Evolutionary conservation across 306 rosid genomes (phyloP).

Genomic region (Vachellia pachyceras): DNA sequence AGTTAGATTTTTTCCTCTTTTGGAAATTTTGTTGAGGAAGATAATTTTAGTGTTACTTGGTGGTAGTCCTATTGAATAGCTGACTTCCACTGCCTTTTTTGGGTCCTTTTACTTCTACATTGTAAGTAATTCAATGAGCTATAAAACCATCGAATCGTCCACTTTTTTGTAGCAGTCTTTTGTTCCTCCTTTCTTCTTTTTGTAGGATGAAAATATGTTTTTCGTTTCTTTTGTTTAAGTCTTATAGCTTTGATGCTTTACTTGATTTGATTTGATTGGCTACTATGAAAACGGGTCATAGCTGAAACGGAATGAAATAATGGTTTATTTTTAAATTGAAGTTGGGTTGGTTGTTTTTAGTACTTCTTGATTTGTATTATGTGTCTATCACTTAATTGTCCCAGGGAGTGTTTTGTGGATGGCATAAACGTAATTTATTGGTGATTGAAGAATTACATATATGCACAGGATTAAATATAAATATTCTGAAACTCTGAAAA

Average conservation of each 20-base stretch:
- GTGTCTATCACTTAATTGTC: background rate
- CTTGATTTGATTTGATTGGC: background rate
- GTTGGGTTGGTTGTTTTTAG: background rate
- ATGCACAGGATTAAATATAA: background rate
- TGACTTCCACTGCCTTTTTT: background rate
- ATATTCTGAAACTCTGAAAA: background rate
- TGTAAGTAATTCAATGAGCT: background rate
- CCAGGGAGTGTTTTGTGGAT: background rate
- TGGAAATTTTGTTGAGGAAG: background rate
- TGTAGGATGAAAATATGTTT: background rate
- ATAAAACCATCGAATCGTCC: conserved; percentile 2
- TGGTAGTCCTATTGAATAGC: background rate
- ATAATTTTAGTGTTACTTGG: background rate
- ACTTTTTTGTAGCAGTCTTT: background rate
- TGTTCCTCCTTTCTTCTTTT: background rate
- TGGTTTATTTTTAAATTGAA: background rate
- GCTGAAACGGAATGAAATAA: background rate
- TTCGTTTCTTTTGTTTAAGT: background rate
- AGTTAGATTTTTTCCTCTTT: background rate
- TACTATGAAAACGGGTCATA: background rate
- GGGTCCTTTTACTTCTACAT: background rate
- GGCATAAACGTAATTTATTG: background rate
- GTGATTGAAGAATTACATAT: background rate
- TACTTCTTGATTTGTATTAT: background rate
- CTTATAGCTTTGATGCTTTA: background rate